phyloP scores from a whole-genome alignment of 176 grass and related monocot genomes.

The Juncus inflexus region DNA sequence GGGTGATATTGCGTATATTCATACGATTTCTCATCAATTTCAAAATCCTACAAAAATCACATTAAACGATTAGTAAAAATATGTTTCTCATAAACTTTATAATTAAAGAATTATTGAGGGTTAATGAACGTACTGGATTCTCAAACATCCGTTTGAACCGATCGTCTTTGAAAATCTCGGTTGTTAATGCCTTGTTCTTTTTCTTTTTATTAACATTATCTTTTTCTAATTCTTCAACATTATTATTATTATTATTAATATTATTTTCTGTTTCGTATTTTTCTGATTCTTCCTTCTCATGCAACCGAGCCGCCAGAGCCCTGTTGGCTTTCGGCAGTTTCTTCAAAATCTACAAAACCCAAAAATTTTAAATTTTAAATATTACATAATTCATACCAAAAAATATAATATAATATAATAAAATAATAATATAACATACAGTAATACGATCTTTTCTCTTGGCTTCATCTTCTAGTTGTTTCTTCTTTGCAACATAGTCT shows the following conservation, averaged over 20 bases:
- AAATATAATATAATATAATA: slow-evolving; percentile 1
- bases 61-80: background rate
- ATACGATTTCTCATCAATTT: slow-evolving; percentile 61
- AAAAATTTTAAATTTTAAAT: slow-evolving; percentile 5
- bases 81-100: too few relatives aligned
- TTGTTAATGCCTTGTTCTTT: slow-evolving; percentile 39
- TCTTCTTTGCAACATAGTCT: slow-evolving; percentile 43
- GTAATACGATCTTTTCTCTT: slow-evolving; percentile 63
- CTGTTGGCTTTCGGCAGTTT: slow-evolving; percentile 91
- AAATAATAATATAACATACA: slow-evolving; percentile 36
- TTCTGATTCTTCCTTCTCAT: slow-evolving; percentile 41
- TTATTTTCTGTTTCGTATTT: slow-evolving; percentile 45
- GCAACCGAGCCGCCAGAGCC: slow-evolving; percentile 40
- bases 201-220: slow-evolving; percentile 53
- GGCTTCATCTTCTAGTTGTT: slow-evolving; percentile 55
- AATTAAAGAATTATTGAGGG: too few relatives aligned
- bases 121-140: slow-evolving; percentile 42
- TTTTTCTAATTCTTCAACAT: slow-evolving; percentile 24
- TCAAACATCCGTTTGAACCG: slow-evolving; percentile 63
- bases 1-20: slow-evolving; percentile 75
- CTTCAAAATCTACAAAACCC: slow-evolving; percentile 35
- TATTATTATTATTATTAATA: slow-evolving; percentile 40
- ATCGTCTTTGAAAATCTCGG: slow-evolving; percentile 41
- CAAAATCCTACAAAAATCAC: slow-evolving; percentile 44
- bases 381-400: background rate